These are phyloP conservation scores for Sapria himalayana DNA, from an alignment of 345 rosid species.

Conservation along the genomic window DNA sequence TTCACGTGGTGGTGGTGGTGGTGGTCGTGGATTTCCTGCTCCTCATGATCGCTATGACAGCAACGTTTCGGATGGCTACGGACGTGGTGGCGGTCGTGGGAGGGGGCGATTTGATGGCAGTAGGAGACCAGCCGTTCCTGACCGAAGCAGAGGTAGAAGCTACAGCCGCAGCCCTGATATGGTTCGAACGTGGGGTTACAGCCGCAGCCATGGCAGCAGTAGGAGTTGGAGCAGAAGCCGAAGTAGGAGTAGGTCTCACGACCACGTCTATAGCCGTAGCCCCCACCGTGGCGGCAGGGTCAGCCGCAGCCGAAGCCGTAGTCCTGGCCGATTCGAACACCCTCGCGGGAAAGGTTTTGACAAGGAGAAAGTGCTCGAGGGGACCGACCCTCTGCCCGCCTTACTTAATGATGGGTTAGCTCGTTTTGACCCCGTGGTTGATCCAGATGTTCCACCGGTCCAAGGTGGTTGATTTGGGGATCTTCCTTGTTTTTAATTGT, in stretches of 20 bases:
- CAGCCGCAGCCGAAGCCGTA: constrained; percentile 20
- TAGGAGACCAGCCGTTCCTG: constrained; percentile 36
- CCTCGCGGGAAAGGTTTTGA: too few relatives aligned
- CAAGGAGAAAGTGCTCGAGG: too few relatives aligned
- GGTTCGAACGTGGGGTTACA: constrained; percentile 30
- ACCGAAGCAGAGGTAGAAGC: constrained; percentile 39
- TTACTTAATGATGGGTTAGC: too few relatives aligned
- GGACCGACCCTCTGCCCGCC: neutral
- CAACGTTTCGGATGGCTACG: constrained; percentile 39
- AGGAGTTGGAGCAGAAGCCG: constrained; percentile 27
- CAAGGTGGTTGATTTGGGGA: too few relatives aligned
- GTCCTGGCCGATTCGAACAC: constrained; percentile 10
- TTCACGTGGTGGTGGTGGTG: constrained; percentile 23
- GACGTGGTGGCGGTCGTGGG: constrained; percentile 56
- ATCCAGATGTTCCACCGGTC: too few relatives aligned
- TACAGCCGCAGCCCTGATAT: constrained; percentile 58
- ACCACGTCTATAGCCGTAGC: constrained; percentile 27
- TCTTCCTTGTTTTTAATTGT: too few relatives aligned
- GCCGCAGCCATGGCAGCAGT: constrained; percentile 25
- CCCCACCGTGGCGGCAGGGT: constrained; percentile 24
- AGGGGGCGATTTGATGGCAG: constrained; percentile 61
- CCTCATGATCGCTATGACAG: constrained; percentile 35
- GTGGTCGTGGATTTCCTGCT: constrained; percentile 28
- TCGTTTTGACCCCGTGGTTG: too few relatives aligned
- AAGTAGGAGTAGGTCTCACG: constrained; percentile 23